Base-by-base conservation (phyloP, 2,329 filamentous ascomycete genomes). In the Colletotrichum truncatum region DNA sequence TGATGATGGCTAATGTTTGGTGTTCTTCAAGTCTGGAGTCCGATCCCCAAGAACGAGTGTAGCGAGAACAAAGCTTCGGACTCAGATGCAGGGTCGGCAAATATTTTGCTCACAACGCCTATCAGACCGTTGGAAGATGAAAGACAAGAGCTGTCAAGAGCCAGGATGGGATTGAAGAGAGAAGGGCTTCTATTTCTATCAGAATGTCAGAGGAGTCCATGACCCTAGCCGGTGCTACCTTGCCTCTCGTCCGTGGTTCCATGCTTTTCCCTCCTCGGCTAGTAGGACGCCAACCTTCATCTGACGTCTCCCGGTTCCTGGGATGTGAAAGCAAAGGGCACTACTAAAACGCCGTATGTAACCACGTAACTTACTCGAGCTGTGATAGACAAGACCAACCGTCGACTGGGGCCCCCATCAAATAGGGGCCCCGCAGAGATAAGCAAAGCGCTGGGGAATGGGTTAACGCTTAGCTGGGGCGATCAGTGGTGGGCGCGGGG, bases 301-400 rank as follows among this genome's bases (percentile, higher is more conserved):
- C 62, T 65, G 62, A 65, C 62, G 57, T 62, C 49, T 61, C 49
- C 56, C 55, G 56, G 57, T 55, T 61, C 48, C 32, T 65, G 34
- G 46, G 48, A 45, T 11, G 23, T 39, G 12, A 39, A 23, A 30
- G 25, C 11, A 21, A 18, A 8, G 38, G 30, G 32, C n/a, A 21
- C 39, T 34, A 45, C 45, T 23, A 45, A 55, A 25, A 39, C 38
- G 39, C 25, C 16, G 49, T 41, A 61, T 61, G 56, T 48, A 25
- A 55, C 62, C 34, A 61, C 54, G 56, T 48, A 25, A 55, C 62
- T 65, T 65, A 65, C 56, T 65, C 62, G 62, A 46, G 53, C 38
- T 16, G 14, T 65, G 56, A 65, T 65, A 45, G 62, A 65, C 56
- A 61, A 55, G 62, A 54, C 30, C 34, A 53, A 48, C 21, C 36